These are phyloP conservation scores for Taphrina populina DNA, from an alignment of 1,139 yeast species.

Conservation along the genomic window DNA sequence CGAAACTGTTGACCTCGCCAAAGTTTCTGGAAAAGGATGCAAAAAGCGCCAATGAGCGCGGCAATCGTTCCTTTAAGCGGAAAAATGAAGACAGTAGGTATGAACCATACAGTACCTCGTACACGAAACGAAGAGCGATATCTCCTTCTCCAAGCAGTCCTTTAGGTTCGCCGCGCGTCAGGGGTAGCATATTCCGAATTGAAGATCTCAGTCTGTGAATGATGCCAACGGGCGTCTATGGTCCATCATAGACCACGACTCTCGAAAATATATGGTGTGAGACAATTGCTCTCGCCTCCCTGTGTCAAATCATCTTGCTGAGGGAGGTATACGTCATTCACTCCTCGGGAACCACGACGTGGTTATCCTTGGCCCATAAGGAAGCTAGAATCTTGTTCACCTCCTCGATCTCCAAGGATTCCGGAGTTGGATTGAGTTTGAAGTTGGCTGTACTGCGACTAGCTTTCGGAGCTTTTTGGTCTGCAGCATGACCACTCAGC, in stretches of 20 bases:
- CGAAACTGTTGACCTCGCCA: neutral
- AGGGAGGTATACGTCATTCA: too few species aligned
- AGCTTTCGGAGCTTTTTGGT: neutral
- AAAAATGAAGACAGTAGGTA: constrained; percentile 16
- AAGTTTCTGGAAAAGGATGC: neutral
- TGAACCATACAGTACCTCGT: constrained; percentile 8
- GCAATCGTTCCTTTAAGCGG: constrained; percentile 5
- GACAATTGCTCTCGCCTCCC: too few species aligned
- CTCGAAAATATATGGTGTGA: too few species aligned
- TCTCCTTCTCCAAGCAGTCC: constrained; percentile 30
- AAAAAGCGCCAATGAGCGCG: neutral
- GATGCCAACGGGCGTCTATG: neutral
- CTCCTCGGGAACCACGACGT: too few species aligned
- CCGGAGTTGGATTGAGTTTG: neutral
- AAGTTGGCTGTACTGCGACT: constrained; percentile 8
- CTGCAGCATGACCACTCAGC: neutral
- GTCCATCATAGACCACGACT: neutral
- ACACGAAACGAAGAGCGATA: constrained; percentile 24
- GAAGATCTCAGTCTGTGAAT: constrained; percentile 20
- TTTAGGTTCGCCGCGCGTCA: constrained; percentile 17
- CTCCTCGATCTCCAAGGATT: too few species aligned
- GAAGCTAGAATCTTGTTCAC: neutral
- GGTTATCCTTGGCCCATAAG: constrained; percentile 6
- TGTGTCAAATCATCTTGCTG: too few species aligned
- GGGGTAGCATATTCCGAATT: constrained; percentile 20